phyloP scores from a whole-genome alignment of 768 basidiomycete species.

The Suillus subalutaceus region DNA sequence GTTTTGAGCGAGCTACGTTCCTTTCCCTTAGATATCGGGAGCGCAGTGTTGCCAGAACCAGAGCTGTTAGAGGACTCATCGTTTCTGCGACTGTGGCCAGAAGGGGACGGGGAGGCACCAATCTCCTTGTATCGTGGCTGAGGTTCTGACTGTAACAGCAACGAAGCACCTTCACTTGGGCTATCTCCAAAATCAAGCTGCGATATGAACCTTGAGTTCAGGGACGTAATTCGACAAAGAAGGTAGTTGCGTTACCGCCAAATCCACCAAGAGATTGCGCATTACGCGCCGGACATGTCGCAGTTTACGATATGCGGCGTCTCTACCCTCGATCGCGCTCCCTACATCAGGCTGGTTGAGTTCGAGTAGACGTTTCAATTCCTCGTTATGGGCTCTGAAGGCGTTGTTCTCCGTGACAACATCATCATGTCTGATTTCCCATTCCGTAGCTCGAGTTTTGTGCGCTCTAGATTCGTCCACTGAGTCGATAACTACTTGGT shows the following conservation, averaged over 20 bases:
- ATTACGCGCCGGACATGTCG: slow-evolving; percentile 43
- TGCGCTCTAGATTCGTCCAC: slow-evolving; percentile 25
- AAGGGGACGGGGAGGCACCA: background rate
- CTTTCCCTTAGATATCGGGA: background rate
- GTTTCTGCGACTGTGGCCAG: background rate
- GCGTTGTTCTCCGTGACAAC: slow-evolving; percentile 29
- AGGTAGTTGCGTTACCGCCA: slow-evolving; percentile 33
- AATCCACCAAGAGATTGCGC: slow-evolving; percentile 44
- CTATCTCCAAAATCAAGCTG: slow-evolving; percentile 1
- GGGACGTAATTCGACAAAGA: background rate
- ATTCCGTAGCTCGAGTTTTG: slow-evolving; percentile 37
- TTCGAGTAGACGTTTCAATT: slow-evolving; percentile 34
- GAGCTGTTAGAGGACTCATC: background rate
- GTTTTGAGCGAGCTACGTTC: background rate
- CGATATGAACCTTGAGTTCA: background rate
- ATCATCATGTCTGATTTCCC: slow-evolving; percentile 37
- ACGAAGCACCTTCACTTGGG: background rate
- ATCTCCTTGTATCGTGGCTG: background rate
- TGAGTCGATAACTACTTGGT: slow-evolving; percentile 20
- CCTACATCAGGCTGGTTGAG: slow-evolving; percentile 31
- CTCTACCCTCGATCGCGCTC: slow-evolving; percentile 32
- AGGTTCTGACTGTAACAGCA: background rate
- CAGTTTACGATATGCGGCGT: slow-evolving; percentile 34
- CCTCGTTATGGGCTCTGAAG: slow-evolving; percentile 36
- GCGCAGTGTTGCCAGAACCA: slow-evolving; percentile 1